Conservation (phyloP, 331 rosid species). For the Acacia pycnantha region DNA sequence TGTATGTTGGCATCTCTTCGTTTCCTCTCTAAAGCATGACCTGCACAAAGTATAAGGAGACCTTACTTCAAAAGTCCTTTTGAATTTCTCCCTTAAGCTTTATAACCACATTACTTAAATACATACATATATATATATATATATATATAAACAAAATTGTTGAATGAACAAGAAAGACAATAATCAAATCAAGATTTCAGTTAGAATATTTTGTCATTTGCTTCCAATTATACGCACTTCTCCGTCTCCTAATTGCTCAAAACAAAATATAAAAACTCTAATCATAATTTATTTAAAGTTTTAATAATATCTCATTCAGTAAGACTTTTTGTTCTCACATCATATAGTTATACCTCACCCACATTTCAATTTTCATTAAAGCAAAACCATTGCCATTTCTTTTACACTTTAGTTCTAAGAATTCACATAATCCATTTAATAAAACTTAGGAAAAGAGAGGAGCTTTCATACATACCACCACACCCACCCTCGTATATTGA, state of each 20-base stretch:
- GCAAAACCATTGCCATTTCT: neutral
- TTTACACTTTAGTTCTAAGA: neutral
- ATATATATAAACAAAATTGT: no score
- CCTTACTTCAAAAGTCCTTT: neutral
- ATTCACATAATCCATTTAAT: neutral
- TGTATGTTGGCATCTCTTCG: slow-evolving; percentile 75
- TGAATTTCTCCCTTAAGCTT: neutral
- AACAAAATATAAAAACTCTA: neutral
- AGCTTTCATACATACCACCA: neutral
- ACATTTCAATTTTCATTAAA: neutral
- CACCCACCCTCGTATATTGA: neutral
- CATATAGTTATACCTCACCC: neutral
- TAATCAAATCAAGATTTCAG: no score
- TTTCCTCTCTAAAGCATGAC: neutral
- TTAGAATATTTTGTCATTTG: no score
- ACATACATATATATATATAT: no score
- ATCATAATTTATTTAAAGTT: no score
- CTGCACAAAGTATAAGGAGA: neutral
- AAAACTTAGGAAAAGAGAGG: neutral
- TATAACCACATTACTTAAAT: neutral
- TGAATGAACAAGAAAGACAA: neutral
- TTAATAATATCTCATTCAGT: neutral
- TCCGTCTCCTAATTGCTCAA: neutral
- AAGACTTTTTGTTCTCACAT: neutral
- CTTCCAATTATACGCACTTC: neutral